Percentiles rank a stretch among this genome's conserved stretches.
These are phyloP conservation scores for Yamadazyma dushanensis DNA, from an alignment of 1,139 yeast species.

Conservation along the genomic window DNA sequence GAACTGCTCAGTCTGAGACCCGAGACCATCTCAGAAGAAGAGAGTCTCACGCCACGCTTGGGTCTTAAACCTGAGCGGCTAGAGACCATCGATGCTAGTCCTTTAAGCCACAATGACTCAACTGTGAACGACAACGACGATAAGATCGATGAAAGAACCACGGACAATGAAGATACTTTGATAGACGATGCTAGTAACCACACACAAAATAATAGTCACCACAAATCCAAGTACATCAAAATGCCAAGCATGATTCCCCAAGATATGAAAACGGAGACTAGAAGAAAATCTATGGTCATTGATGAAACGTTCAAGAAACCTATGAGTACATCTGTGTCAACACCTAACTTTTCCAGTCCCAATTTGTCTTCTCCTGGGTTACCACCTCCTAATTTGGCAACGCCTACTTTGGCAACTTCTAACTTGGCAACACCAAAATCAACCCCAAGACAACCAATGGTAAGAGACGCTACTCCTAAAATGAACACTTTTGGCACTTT, in stretches of 20 bases:
- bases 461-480: conserved; percentile 6
- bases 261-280: conserved; percentile 9
- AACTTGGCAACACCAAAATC: neutral
- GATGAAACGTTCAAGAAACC: neutral
- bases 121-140: conserved; percentile 15
- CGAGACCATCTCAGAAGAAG: too few species aligned
- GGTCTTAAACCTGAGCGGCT: too few species aligned
- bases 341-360: conserved; percentile 1
- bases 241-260: conserved; percentile 18
- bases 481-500: conserved; percentile 7
- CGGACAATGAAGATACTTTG: conserved; percentile 28
- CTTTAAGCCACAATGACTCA: conserved; percentile 16
- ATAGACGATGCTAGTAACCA: conserved; percentile 17
- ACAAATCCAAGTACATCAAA: conserved; percentile 13
- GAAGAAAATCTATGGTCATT: conserved; percentile 2
- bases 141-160: conserved; percentile 6
- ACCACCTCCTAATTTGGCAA: conserved; percentile 1
- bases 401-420: neutral
- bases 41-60: neutral
- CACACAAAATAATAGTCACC: neutral
- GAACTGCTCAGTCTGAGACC: conserved; percentile 7
- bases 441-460: neutral
- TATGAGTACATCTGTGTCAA: neutral
- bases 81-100: conserved; percentile 14
- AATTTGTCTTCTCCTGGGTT: neutral